Percentiles rank a stretch among this genome's conserved stretches.
These are phyloP conservation scores for Hypericum androsaemum DNA, from an alignment of 345 rosid species.

Conservation along the genomic window DNA sequence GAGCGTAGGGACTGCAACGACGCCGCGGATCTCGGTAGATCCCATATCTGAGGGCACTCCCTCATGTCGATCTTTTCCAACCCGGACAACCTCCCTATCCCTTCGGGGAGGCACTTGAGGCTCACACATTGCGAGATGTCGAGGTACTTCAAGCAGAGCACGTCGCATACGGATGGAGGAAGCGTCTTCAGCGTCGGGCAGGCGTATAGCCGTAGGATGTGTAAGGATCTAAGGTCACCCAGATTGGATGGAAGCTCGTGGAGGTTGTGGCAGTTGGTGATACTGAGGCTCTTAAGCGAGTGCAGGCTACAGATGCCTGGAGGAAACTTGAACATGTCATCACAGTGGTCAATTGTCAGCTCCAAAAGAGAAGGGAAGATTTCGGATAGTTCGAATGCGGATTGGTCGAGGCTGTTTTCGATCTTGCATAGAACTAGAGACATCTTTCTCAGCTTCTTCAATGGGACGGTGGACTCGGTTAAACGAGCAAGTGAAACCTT, in stretches of 20 bases:
- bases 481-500: conserved; percentile 46
- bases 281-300: conserved; percentile 49
- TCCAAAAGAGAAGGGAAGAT: conserved; percentile 58
- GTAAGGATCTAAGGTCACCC: conserved; percentile 40
- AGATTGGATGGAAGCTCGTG: conserved; percentile 39
- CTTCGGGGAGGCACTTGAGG: conserved; percentile 47
- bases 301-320: conserved; percentile 38
- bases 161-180: conserved; percentile 48
- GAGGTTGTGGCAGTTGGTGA: conserved; percentile 80
- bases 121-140: conserved; percentile 73
- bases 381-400: conserved; percentile 31
- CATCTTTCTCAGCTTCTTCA: conserved; percentile 45
- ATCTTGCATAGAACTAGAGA: conserved; percentile 71
- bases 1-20: conserved; percentile 40
- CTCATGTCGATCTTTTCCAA: conserved; percentile 93
- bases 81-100: conserved; percentile 38
- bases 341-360: conserved; percentile 70
- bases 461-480: conserved; percentile 31
- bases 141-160: conserved; percentile 44
- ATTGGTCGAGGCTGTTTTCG: conserved; percentile 42
- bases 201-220: conserved; percentile 59
- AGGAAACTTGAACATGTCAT: conserved; percentile 57
- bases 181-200: conserved; percentile 53
- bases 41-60: conserved; percentile 41
- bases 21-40: conserved; percentile 38